Conservation (phyloP, 2,329 filamentous ascomycete species). For the Aspergillus sojae region DNA sequence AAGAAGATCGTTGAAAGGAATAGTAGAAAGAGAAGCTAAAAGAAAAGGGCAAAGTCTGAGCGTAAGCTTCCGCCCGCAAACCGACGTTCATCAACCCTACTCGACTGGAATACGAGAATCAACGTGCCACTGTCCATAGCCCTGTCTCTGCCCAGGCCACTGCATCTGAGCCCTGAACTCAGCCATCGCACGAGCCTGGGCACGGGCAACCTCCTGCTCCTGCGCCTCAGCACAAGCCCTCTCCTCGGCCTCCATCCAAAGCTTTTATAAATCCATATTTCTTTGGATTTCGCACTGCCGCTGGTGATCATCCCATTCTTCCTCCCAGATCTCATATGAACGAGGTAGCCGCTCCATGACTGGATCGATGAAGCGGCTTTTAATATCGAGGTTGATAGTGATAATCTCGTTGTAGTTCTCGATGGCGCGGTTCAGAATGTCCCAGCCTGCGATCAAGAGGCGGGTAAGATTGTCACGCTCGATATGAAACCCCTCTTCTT, state of each 20-base stretch:
- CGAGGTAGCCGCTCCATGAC: slow-evolving; percentile 14
- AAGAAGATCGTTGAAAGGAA: neutral
- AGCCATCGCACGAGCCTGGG: neutral
- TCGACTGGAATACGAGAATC: neutral
- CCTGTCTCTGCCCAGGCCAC: neutral
- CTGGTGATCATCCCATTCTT: slow-evolving; percentile 8
- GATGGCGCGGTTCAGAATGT: slow-evolving; percentile 22
- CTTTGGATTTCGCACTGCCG: neutral
- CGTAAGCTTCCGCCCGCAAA: neutral
- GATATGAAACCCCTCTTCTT: slow-evolving; percentile 9
- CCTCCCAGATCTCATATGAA: slow-evolving; percentile 13
- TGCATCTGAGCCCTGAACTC: neutral
- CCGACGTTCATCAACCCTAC: neutral
- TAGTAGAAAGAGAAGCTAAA: neutral
- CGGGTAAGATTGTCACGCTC: slow-evolving; percentile 18
- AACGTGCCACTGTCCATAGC: neutral
- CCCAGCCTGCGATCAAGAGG: slow-evolving; percentile 22
- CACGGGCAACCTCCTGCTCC: neutral
- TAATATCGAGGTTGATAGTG: slow-evolving; percentile 18
- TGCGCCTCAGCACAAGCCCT: neutral
- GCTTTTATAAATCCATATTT: neutral
- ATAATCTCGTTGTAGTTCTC: slow-evolving; percentile 24
- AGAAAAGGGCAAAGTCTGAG: neutral
- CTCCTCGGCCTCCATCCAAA: neutral
- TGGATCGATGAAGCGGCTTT: slow-evolving; percentile 16